A percentile compares a stretch with the other conserved stretches of the same genome.
phyloP scores from a whole-genome alignment of 2,329 filamentous ascomycete genomes.

The Onygena corvina region DNA sequence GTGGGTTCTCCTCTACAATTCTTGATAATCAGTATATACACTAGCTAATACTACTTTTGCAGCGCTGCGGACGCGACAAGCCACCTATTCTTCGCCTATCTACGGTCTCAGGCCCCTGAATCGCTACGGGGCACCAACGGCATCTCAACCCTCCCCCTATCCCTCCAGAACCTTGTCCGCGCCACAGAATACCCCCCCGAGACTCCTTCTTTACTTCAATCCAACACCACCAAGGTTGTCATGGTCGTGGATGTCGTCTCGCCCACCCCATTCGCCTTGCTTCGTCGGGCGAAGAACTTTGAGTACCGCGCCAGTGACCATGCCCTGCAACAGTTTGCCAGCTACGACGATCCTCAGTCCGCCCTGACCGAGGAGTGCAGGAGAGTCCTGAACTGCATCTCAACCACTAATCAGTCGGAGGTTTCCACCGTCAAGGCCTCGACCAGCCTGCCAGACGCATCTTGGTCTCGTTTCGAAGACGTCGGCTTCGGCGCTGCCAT shows the following conservation, averaged over 20 bases:
- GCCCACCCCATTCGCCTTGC: slow-evolving; percentile 79
- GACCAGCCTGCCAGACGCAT: slow-evolving; percentile 66
- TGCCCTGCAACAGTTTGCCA: slow-evolving; percentile 72
- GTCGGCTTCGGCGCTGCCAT: slow-evolving; percentile 72
- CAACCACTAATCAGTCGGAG: slow-evolving; percentile 74
- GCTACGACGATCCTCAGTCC: slow-evolving; percentile 76
- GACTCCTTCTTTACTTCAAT: slow-evolving; percentile 61
- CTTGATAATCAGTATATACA: slow-evolving; percentile 5
- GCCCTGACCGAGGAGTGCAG: slow-evolving; percentile 89
- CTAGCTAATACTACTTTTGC: slow-evolving; percentile 6
- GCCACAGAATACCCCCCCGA: slow-evolving; percentile 91
- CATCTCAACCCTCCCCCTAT: slow-evolving; percentile 77
- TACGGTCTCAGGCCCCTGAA: slow-evolving; percentile 79
- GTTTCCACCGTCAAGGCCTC: slow-evolving; percentile 58
- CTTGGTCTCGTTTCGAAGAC: slow-evolving; percentile 94
- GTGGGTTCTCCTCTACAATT: slow-evolving; percentile 38
- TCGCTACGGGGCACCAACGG: slow-evolving; percentile 55
- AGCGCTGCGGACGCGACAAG: slow-evolving; percentile 91
- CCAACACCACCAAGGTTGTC: slow-evolving; percentile 73
- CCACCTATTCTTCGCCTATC: slow-evolving; percentile 94
- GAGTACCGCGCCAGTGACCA: slow-evolving; percentile 82
- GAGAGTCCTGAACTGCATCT: slow-evolving; percentile 78
- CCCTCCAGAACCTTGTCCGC: slow-evolving; percentile 76
- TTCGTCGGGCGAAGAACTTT: slow-evolving; percentile 86
- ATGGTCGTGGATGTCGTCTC: slow-evolving; percentile 97